Evolutionary conservation across 2,329 filamentous ascomycete species (phyloP).

Genomic region (Trichoderma polysporum): DNA sequence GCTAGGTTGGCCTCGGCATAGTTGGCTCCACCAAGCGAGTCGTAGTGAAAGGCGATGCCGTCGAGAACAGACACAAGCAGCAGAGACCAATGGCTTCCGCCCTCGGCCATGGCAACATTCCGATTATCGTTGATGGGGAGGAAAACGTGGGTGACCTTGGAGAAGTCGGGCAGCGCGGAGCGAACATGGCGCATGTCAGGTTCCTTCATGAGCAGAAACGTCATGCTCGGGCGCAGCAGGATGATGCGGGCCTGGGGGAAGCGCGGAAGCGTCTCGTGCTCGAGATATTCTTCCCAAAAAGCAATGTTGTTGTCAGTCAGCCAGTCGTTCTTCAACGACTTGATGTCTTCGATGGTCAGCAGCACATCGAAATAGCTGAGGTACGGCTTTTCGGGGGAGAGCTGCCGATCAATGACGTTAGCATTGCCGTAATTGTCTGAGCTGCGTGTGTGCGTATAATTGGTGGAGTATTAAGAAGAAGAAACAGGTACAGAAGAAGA

Average conservation of each 20-base stretch:
- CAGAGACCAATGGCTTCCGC: constrained; percentile 91
- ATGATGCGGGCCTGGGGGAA: constrained; percentile 84
- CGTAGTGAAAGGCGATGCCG: constrained; percentile 93
- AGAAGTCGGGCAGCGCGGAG: constrained; percentile 78
- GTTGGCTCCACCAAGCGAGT: constrained; percentile 78
- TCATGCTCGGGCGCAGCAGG: constrained; percentile 89
- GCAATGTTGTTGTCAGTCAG: constrained; percentile 96
- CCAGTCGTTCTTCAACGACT: constrained; percentile 89
- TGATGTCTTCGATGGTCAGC: constrained; percentile 82
- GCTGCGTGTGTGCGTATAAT: not conserved
- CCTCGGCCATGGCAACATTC: constrained; percentile 75
- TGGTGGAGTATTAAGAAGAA: not conserved
- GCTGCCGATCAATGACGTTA: constrained; percentile 43
- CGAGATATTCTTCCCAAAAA: constrained; percentile 97
- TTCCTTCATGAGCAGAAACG: constrained; percentile 83
- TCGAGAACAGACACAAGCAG: constrained; percentile 87
- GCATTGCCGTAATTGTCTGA: not conserved
- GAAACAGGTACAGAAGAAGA: not conserved
- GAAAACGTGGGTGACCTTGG: constrained; percentile 84
- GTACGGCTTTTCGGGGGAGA: constrained; percentile 40
- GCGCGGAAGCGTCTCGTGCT: constrained; percentile 78
- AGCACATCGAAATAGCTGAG: constrained; percentile 45
- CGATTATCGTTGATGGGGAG: constrained; percentile 89
- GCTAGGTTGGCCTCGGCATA: constrained; percentile 69
- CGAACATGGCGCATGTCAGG: constrained; percentile 55